phyloP scores from a whole-genome alignment of 2,329 filamentous ascomycete species.

The Ascochyta koolunga region DNA sequence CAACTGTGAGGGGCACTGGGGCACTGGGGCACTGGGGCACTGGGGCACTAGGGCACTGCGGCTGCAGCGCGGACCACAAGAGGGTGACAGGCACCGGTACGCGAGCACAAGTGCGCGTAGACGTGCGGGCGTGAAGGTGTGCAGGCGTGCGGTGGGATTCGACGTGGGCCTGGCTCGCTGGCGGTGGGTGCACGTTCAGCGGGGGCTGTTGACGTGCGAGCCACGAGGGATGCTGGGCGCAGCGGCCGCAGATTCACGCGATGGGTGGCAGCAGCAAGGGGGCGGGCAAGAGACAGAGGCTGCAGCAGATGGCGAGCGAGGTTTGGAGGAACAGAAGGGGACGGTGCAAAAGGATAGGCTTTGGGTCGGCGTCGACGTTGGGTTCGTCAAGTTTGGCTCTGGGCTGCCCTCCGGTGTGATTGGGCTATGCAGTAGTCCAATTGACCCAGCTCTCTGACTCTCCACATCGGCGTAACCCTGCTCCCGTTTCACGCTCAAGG shows the following conservation, averaged over 20 bases:
- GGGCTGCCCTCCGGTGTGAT: conserved; percentile 14
- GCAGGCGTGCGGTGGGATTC: conserved; percentile 21
- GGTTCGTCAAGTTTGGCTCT: conserved; percentile 18
- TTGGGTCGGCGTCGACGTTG: conserved; percentile 18
- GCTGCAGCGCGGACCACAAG: too few relatives aligned
- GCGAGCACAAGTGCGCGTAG: conserved; percentile 22
- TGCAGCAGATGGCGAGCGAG: conserved; percentile 4
- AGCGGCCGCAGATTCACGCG: conserved; percentile 20
- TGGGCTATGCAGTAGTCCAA: conserved; percentile 11
- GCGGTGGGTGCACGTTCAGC: conserved; percentile 20
- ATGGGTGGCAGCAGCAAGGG: conserved; percentile 2
- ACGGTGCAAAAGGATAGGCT: conserved; percentile 15
- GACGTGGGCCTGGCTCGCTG: conserved; percentile 19
- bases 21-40: conserved; percentile 4
- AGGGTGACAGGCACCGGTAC: too few relatives aligned
- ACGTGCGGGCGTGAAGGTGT: background rate
- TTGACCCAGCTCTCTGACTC: conserved; percentile 18
- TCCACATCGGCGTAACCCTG: conserved; percentile 16
- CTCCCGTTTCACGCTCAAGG: conserved; percentile 13
- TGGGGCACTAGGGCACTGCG: conserved; percentile 14
- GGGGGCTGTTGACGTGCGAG: conserved; percentile 23
- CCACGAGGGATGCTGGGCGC: conserved; percentile 18
- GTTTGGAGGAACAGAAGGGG: background rate
- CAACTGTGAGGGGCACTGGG: conserved; percentile 15
- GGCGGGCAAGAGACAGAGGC: conserved; percentile 4